These are phyloP conservation scores for Zygosaccharomyces pseudorouxii DNA, from an alignment of 805 yeast species.

Conservation along the genomic window DNA sequence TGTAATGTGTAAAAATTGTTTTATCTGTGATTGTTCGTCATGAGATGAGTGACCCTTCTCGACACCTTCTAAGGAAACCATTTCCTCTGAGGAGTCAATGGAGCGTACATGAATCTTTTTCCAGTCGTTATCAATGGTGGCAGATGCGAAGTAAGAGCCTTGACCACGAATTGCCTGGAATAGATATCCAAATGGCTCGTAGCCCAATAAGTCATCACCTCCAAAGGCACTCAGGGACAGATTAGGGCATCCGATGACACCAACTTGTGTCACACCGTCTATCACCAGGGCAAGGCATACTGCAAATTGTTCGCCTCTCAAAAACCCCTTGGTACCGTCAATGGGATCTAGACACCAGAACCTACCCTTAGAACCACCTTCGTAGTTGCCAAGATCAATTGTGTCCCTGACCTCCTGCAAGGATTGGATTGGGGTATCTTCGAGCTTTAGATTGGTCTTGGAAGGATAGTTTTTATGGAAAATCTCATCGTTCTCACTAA, in stretches of 20 bases:
- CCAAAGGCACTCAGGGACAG: conserved; percentile 41
- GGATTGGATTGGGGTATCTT: conserved; percentile 35
- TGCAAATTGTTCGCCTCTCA: conserved; percentile 95
- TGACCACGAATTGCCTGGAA: conserved; percentile 32
- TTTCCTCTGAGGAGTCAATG: conserved; percentile 20
- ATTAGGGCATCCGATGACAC: conserved; percentile 96
- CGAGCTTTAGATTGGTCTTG: conserved; percentile 22
- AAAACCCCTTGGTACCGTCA: conserved; percentile 95
- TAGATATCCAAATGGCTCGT: conserved; percentile 31
- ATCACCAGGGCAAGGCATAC: conserved; percentile 88
- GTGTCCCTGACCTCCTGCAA: conserved; percentile 52
- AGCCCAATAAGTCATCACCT: conserved; percentile 36
- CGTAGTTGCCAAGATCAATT: conserved; percentile 74
- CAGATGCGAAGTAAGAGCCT: conserved; percentile 35
- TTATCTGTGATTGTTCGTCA: conserved; percentile 74
- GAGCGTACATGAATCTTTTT: conserved; percentile 53
- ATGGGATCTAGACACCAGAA: conserved; percentile 98
- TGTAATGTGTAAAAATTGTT: conserved; percentile 55
- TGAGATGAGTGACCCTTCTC: conserved; percentile 95
- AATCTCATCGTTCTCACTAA: conserved; percentile 47
- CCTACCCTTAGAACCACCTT: conserved; percentile 75
- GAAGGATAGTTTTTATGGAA: conserved; percentile 34
- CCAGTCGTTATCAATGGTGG: conserved; percentile 32
- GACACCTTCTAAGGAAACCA: conserved; percentile 65
- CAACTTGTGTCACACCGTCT: conserved; percentile 78